Percentiles rank a stretch among this genome's conserved stretches.
phyloP scores from a whole-genome alignment of 805 yeast genomes.

The Candida endomychidarum region DNA sequence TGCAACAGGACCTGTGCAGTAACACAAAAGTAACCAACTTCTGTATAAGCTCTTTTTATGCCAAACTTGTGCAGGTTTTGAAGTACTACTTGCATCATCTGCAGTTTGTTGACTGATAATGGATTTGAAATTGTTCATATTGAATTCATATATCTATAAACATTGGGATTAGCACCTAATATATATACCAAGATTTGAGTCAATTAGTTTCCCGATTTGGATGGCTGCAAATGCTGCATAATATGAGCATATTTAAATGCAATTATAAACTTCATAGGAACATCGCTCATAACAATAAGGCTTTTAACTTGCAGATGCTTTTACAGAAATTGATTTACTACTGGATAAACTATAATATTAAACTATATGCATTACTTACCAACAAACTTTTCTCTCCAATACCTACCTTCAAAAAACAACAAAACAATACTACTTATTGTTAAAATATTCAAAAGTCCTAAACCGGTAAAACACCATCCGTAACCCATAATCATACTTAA shows the following conservation, averaged over 20 bases:
- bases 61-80: too few relatives aligned
- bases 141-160: too few relatives aligned
- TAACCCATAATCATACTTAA: conserved; percentile 37
- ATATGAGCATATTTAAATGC: too few relatives aligned
- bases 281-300: too few relatives aligned
- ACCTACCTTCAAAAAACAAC: conserved; percentile 22
- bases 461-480: conserved; percentile 57
- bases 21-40: conserved; percentile 40
- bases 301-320: too few relatives aligned
- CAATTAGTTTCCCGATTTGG: conserved; percentile 1
- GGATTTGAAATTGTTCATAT: too few relatives aligned
- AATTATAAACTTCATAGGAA: too few relatives aligned
- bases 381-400: conserved; percentile 21
- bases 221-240: not conserved
- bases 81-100: too few relatives aligned
- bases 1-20: conserved; percentile 43
- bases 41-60: conserved; percentile 11
- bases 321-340: not conserved
- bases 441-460: conserved; percentile 32
- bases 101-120: too few relatives aligned
- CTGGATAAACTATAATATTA: too few relatives aligned
- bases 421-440: conserved; percentile 19
- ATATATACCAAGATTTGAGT: too few relatives aligned
- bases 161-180: too few relatives aligned
- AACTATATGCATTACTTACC: not conserved